A percentile compares a stretch with the other conserved stretches of the same genome.
Evolutionary conservation across 805 yeast species (phyloP).

Genomic region (Ogataea ramenticola): DNA sequence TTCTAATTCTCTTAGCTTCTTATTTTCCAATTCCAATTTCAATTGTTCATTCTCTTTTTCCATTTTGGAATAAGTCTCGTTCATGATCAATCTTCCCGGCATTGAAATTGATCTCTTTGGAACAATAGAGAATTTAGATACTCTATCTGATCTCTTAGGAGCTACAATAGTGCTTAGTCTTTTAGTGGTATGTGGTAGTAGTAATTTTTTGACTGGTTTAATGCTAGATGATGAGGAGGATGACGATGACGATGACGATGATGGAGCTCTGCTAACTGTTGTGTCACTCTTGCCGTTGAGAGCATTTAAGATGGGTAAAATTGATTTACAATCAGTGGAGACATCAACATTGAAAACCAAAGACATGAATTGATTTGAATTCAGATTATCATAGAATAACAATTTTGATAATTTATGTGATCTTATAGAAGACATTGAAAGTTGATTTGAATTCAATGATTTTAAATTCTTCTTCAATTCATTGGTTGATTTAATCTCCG

Average conservation of each 20-base stretch:
- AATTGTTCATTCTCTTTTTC: neutral
- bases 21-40: neutral
- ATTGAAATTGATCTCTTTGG: neutral
- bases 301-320: neutral
- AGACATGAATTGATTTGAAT: slow-evolving; percentile 22
- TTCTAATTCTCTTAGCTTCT: neutral
- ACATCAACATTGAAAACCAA: slow-evolving; percentile 34
- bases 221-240: too few species aligned
- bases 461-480: slow-evolving; percentile 43
- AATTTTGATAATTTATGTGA: slow-evolving; percentile 43
- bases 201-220: too few species aligned
- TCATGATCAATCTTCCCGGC: neutral
- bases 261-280: neutral
- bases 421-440: slow-evolving; percentile 36
- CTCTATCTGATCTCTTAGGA: too few species aligned
- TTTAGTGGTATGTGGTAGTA: too few species aligned
- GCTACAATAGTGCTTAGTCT: too few species aligned
- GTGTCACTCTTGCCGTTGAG: too few species aligned
- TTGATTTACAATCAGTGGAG: slow-evolving; percentile 18
- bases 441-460: slow-evolving; percentile 29
- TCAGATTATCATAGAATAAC: slow-evolving; percentile 37
- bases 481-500: slow-evolving; percentile 37
- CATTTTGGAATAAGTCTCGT: neutral
- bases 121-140: too few species aligned
- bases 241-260: neutral